Conservation (phyloP, 305 asterid species). For the Fraxinus paxiana region DNA sequence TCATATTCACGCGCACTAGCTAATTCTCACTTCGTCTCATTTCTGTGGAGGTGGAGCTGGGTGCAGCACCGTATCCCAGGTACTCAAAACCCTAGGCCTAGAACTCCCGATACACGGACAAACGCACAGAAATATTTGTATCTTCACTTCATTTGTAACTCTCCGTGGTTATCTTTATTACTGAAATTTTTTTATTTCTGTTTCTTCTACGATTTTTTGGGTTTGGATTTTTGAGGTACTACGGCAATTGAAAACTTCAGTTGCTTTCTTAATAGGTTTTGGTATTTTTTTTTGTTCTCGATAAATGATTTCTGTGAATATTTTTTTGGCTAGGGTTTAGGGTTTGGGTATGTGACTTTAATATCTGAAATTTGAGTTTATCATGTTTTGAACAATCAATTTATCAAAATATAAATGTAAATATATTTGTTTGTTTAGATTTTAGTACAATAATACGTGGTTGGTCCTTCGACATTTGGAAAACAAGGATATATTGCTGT, state of each 20-base stretch:
- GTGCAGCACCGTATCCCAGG: conserved; percentile 33
- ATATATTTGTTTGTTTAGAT: not conserved
- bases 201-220: not conserved
- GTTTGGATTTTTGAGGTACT: conserved; percentile 14
- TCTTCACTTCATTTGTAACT: not conserved
- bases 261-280: not conserved
- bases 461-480: not conserved
- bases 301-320: not conserved
- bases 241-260: not conserved
- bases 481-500: not conserved
- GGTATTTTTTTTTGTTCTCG: not conserved
- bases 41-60: conserved; percentile 41
- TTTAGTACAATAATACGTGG: not conserved
- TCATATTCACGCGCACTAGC: not conserved
- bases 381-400: not conserved
- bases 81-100: conserved; percentile 26
- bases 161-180: conserved; percentile 6
- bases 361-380: not conserved
- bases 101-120: not conserved
- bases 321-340: conserved; percentile 26
- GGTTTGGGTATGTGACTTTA: conserved; percentile 10
- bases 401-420: not conserved
- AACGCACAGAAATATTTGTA: not conserved
- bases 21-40: conserved; percentile 2
- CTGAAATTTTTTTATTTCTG: not conserved